These are phyloP conservation scores for Suillus cothurnatus DNA, from an alignment of 768 basidiomycete species.

Conservation along the genomic window DNA sequence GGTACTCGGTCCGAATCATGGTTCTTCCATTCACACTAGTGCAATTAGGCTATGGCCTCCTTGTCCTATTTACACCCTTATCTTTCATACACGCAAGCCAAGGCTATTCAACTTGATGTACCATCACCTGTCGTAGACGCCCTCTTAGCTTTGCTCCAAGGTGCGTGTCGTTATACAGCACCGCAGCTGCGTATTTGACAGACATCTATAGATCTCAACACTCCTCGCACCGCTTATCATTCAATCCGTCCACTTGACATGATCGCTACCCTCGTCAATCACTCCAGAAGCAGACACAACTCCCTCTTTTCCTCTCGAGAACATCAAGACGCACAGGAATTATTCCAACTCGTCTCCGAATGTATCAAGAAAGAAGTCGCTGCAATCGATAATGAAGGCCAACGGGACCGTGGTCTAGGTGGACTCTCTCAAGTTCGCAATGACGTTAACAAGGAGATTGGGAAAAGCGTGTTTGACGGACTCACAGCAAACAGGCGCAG, in stretches of 20 bases:
- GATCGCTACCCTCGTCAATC: conserved; percentile 65
- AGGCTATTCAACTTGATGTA: conserved; percentile 79
- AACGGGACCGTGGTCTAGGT: conserved; percentile 71
- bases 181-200: conserved; percentile 11
- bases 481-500: conserved; percentile 88
- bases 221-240: conserved; percentile 54
- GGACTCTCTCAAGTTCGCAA: conserved; percentile 41
- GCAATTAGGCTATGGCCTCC: conserved; percentile 80
- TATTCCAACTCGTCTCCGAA: conserved; percentile 94
- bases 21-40: conserved; percentile 18
- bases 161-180: conserved; percentile 41
- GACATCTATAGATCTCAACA: conserved; percentile 57
- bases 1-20: conserved; percentile 16
- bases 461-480: conserved; percentile 84
- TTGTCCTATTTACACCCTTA: conserved; percentile 80
- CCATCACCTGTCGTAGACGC: conserved; percentile 87
- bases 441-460: conserved; percentile 39
- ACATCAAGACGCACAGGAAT: conserved; percentile 97
- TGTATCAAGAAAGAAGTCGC: conserved; percentile 84
- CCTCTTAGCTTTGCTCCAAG: conserved; percentile 66
- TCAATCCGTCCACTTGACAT: conserved; percentile 74
- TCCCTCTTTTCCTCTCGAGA: conserved; percentile 85
- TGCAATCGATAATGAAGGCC: conserved; percentile 71
- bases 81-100: conserved; percentile 71
- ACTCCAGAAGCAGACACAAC: conserved; percentile 53